Conservation (phyloP, 495 filamentous ascomycete genomes). For the Aspergillus bridgeri region DNA sequence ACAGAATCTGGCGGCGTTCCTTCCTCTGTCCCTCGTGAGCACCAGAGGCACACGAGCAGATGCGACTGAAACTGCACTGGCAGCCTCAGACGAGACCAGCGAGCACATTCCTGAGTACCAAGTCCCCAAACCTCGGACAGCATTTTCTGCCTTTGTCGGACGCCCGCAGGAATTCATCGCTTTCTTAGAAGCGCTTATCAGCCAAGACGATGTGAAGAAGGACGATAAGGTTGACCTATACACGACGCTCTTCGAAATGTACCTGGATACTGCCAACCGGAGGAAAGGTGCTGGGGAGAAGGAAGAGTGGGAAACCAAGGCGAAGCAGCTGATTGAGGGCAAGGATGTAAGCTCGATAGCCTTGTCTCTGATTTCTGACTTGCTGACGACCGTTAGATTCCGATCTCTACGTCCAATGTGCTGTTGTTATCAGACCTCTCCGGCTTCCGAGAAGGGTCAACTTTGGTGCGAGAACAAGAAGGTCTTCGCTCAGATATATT, state of each 20-base stretch:
- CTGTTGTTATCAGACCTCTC: constrained; percentile 89
- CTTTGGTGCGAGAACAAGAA: constrained; percentile 88
- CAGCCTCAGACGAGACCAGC: constrained; percentile 24
- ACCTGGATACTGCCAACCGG: constrained; percentile 80
- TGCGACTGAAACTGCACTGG: constrained; percentile 23
- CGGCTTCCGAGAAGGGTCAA: constrained; percentile 85
- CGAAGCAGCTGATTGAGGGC: constrained; percentile 75
- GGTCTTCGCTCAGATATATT: constrained; percentile 94
- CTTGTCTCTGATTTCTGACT: constrained; percentile 8
- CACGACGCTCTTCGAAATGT: constrained; percentile 97
- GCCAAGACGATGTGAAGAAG: constrained; percentile 61
- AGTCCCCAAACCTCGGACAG: constrained; percentile 76
- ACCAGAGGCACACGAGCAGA: constrained; percentile 46
- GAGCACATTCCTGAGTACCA: constrained; percentile 33
- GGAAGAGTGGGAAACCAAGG: constrained; percentile 83
- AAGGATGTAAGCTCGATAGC: constrained; percentile 52
- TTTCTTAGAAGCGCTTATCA: constrained; percentile 82
- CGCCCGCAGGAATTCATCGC: constrained; percentile 85
- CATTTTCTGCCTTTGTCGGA: constrained; percentile 95
- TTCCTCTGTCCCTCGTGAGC: constrained; percentile 86
- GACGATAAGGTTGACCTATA: constrained; percentile 81
- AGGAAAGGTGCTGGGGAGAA: constrained; percentile 63
- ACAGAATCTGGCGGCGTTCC: constrained; percentile 73
- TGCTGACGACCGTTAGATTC: constrained; percentile 47
- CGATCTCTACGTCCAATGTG: constrained; percentile 92